Percentiles rank a stretch among this genome's conserved stretches.
These are phyloP conservation scores for Hamigera avellanea DNA, from an alignment of 495 filamentous ascomycete genomes.

Conservation along the genomic window DNA sequence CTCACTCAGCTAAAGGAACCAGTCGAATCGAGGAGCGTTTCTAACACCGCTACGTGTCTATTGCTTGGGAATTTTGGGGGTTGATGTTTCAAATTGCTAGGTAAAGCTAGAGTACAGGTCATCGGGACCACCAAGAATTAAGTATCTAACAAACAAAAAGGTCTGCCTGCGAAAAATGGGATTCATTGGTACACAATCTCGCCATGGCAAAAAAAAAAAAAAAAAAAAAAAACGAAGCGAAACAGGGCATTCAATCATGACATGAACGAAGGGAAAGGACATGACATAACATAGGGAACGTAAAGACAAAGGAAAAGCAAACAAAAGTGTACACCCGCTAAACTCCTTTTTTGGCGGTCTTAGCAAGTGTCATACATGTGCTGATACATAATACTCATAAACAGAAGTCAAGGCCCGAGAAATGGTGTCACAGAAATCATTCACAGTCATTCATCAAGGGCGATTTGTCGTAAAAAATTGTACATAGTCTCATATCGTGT, in stretches of 20 bases:
- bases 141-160: background rate
- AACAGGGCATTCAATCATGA: background rate
- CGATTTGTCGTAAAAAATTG: no score
- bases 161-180: background rate
- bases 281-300: slow-evolving; percentile 9
- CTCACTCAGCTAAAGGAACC: no score
- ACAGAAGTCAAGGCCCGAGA: slow-evolving; percentile 15
- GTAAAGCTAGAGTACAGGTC: slow-evolving; percentile 3
- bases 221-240: slow-evolving; percentile 1
- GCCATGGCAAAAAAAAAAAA: slow-evolving; percentile 2
- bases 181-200: background rate
- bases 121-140: background rate
- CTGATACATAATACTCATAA: slow-evolving; percentile 13
- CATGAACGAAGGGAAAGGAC: slow-evolving; percentile 5
- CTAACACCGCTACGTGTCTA: no score
- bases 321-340: background rate
- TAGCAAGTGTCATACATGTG: no score
- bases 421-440: no score
- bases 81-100: no score
- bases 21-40: no score
- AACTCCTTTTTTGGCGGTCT: slow-evolving; percentile 16
- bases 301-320: slow-evolving; percentile 7
- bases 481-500: slow-evolving; percentile 17
- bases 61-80: no score
- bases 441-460: no score